Evolutionary conservation across 2,329 filamentous ascomycete species (phyloP).

Genomic region (Aspergillus fijiensis): DNA sequence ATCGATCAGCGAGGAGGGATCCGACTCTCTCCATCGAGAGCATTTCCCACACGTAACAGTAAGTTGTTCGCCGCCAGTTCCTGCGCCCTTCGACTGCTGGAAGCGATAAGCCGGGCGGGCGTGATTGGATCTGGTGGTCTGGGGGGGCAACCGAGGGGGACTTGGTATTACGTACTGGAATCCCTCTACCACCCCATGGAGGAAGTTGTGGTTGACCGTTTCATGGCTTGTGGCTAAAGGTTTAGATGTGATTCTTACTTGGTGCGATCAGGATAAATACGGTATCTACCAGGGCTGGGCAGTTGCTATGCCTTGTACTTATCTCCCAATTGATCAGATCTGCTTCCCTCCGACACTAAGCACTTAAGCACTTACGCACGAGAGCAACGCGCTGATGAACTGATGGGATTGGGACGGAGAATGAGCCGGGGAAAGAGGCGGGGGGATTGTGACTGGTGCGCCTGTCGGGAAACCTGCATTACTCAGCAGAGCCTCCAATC

Average conservation of each 20-base stretch:
- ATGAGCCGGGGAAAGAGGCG: neutral
- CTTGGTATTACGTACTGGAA: conserved; percentile 36
- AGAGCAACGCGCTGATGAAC: no score
- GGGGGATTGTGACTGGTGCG: neutral
- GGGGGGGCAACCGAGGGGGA: conserved; percentile 18
- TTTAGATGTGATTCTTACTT: no score
- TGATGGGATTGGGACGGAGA: neutral
- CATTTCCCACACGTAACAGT: conserved; percentile 34
- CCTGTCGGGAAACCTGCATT: conserved; percentile 5
- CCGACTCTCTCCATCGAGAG: conserved; percentile 17
- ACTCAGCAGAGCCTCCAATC: conserved; percentile 24
- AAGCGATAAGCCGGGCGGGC: conserved; percentile 28
- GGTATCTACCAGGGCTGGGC: no score
- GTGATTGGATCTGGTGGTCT: conserved; percentile 30
- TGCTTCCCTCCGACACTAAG: no score
- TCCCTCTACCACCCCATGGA: neutral
- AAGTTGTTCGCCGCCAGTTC: conserved; percentile 12
- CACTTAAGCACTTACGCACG: no score
- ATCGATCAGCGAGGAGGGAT: conserved; percentile 15
- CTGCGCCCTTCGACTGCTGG: conserved; percentile 3
- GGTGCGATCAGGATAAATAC: no score
- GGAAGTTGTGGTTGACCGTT: neutral
- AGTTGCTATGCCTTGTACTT: no score
- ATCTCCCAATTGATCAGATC: no score
- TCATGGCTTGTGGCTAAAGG: neutral